Conservation (phyloP, 2,329 filamentous ascomycete species). For the Zymoseptoria ardabiliae region DNA sequence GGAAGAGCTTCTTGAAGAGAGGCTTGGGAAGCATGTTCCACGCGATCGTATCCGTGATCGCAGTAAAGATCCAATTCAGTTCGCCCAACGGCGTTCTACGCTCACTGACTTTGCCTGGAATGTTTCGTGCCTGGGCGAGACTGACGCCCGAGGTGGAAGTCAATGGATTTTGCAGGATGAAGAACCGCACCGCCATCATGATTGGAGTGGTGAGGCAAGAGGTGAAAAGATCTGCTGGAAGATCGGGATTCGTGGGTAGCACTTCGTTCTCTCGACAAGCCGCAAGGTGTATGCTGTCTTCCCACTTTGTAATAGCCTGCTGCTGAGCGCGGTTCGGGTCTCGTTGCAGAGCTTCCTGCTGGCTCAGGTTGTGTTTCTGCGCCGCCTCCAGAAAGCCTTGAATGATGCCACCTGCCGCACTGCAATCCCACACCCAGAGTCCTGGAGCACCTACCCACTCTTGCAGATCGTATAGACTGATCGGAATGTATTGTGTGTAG, state of each 20-base stretch:
- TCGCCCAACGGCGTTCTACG: conserved; percentile 88
- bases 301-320: conserved; percentile 51
- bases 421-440: conserved; percentile 96
- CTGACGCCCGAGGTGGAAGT: conserved; percentile 52
- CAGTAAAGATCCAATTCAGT: conserved; percentile 98
- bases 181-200: conserved; percentile 93
- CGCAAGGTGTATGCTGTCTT: conserved; percentile 84
- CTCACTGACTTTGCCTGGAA: conserved; percentile 87
- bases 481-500: conserved; percentile 97
- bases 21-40: conserved; percentile 91
- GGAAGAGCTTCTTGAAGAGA: conserved; percentile 91
- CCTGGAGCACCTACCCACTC: conserved; percentile 93
- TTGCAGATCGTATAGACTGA: conserved; percentile 90
- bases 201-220: conserved; percentile 95
- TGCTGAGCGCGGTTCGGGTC: conserved; percentile 50
- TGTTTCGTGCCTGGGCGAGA: conserved; percentile 76
- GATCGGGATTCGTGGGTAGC: conserved; percentile 83
- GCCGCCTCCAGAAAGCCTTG: conserved; percentile 91
- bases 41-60: conserved; percentile 96
- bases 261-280: conserved; percentile 88
- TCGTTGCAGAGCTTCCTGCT: conserved; percentile 64
- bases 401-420: conserved; percentile 90
- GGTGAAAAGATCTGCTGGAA: conserved; percentile 93
- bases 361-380: conserved; percentile 88
- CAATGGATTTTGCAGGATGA: conserved; percentile 84